phyloP scores from a whole-genome alignment of 148 eudicot genomes.

The Hydrangea macrophylla region DNA sequence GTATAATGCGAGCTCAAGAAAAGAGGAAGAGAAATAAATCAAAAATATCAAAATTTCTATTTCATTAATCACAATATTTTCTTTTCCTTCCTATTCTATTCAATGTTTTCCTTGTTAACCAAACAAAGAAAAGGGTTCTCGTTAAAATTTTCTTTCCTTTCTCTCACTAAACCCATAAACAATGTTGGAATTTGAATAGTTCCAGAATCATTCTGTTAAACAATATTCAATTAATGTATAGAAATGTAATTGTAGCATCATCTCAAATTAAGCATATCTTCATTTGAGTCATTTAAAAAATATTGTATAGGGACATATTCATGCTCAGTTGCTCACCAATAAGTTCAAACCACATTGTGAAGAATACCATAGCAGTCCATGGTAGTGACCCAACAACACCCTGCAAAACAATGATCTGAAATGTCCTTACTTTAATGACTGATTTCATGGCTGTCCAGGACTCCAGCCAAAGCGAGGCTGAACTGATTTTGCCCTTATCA shows the following conservation, averaged over 20 bases:
- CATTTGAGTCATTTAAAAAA: neutral
- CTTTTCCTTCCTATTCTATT: no score
- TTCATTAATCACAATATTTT: no score
- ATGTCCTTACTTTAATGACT: constrained; percentile 67
- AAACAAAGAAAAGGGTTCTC: no score
- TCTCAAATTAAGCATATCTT: neutral
- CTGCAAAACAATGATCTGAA: constrained; percentile 90
- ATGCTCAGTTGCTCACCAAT: constrained; percentile 66
- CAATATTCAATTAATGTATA: neutral
- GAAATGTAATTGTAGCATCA: neutral
- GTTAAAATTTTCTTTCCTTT: no score
- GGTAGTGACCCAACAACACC: constrained; percentile 94
- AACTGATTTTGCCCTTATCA: constrained; percentile 30
- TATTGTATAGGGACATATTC: neutral
- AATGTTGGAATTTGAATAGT: neutral
- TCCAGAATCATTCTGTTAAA: neutral
- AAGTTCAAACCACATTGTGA: constrained; percentile 90
- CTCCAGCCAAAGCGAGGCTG: constrained; percentile 66
- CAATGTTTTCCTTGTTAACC: no score
- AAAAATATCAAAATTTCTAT: no score
- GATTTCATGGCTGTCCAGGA: constrained; percentile 76
- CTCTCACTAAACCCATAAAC: no score
- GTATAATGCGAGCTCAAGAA: no score
- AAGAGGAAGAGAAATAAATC: no score
- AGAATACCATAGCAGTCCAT: constrained; percentile 97